Evolutionary conservation across 2,329 filamentous ascomycete species (phyloP), one percentile per base, ranked within the genome.

Genomic region (Colletotrichum camelliae): DNA sequence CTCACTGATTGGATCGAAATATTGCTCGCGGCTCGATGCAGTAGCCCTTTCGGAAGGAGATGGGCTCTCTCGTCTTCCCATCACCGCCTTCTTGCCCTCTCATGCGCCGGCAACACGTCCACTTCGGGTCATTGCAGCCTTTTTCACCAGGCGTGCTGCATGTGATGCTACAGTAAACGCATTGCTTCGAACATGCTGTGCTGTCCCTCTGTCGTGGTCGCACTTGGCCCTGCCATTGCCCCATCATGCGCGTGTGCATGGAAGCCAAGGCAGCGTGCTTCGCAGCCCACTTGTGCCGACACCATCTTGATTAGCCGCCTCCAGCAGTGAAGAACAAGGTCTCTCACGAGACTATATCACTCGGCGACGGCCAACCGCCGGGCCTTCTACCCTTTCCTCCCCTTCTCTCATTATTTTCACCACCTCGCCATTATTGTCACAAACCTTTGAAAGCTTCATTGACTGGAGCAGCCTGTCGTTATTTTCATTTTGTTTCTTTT

Each of bases 381-480:
- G 61, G 64, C 72, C 55, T 60, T 62, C 27, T 71, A 27, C 64
- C 43, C 58, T 68, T 31, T 74, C 62, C 33, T 69, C 37, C 55
- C 29, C 43, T 39, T 80, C 81, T 74, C 80, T 24, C 31, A 31
- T 79, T 74, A 81, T 80, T 55, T 78, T 77, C 71, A 33, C 29
- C 33, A 61, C 31, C 35, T 43, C 43, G 6, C 65, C 21, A 48
- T 71, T 77, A 67, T 58, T 78, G 68, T 69, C 61, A 58, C 67
- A 71, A 72, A 43, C 27, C 77, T 75, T 76, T 82, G 83, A 82
- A 82, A 71, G 81, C 82, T 85, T 87, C 84, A 85, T 87, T 86
- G 86, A 87, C 76, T 86, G 84, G 86, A 82, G 84, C 83, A 85
- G 82, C 83, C 85, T 84, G 81, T 86, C 85, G 79, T 86, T 86